Base-by-base conservation (phyloP, 2,329 filamentous ascomycete species). In the Coniochaeta sp. region DNA sequence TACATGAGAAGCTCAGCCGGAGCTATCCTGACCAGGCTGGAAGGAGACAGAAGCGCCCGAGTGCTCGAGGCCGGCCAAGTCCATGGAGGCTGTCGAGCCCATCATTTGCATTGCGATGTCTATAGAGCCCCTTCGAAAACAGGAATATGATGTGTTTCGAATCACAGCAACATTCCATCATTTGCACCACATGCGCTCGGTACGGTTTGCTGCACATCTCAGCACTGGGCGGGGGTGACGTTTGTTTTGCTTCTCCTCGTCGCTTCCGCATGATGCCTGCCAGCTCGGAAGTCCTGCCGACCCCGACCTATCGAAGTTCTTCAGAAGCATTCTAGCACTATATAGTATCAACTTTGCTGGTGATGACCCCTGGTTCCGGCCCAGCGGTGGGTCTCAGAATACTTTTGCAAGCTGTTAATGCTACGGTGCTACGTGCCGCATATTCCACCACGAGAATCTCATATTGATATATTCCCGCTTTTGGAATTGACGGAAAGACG, bases 401-500 rank as follows among this genome's bases (percentile, higher is more conserved):
- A 26, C 24, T 8, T 38, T 38, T 31, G 33, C 19, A 24, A 34
- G 31, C 17, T 38, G 54, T 38, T 6, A 56, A 56, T 34, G 54
- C 34, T 24, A 36, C 47, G 2, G 12, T 31, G 24, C 24, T 52
- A 31, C 17, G 54, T 56, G 54, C 54, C 34, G 54, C 34, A 38
- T 56, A 59, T 54, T 58, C 50, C 31, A 52, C 22, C 47, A 31
- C 55, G 60, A 31, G 40, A 17, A 38, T 56, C 50, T 28, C 24
- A 63, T 57, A 63, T 59, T 58, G 50, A 11, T 33, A 16, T 59
- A 54, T 59, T 62, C 54, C 61, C 59, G 24, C 47, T 57, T 55
- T 65, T 61, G 60, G 62, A 59, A 62, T 62, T 36, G 58, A 60
- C 63, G 66, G 65, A 64, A 64, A 59, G 58, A 54, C 58, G 47